Evolutionary conservation across 2,329 filamentous ascomycete genomes (phyloP).

Genomic region (Trichoderma simmonsii): DNA sequence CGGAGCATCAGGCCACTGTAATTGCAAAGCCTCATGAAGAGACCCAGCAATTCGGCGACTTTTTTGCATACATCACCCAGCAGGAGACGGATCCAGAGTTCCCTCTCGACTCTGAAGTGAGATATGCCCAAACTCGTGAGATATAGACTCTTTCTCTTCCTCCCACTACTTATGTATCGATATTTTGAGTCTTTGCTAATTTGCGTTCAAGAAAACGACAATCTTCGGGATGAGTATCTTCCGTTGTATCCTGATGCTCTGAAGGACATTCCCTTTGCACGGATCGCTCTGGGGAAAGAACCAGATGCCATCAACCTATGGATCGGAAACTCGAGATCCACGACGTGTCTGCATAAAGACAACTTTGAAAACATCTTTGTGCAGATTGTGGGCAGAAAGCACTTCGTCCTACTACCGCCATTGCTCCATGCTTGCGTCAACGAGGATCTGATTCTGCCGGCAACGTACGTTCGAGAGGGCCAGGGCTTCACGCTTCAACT

Average conservation of each 20-base stretch:
- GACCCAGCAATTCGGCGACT: constrained; percentile 57
- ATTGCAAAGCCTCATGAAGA: constrained; percentile 74
- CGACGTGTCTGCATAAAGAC: constrained; percentile 75
- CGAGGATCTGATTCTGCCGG: constrained; percentile 56
- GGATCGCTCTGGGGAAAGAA: constrained; percentile 61
- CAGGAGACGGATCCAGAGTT: constrained; percentile 50
- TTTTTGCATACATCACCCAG: constrained; percentile 58
- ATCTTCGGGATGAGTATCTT: constrained; percentile 69
- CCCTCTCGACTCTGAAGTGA: constrained; percentile 45
- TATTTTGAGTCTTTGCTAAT: neutral
- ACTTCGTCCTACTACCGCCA: constrained; percentile 73
- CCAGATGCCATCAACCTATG: constrained; percentile 81
- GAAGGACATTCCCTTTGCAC: constrained; percentile 65
- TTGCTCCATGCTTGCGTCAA: constrained; percentile 66
- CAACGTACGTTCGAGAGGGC: constrained; percentile 51
- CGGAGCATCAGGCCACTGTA: constrained; percentile 33
- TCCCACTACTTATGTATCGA: neutral
- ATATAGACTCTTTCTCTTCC: neutral
- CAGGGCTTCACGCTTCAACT: constrained; percentile 31
- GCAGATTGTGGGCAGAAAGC: constrained; percentile 68
- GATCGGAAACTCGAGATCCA: constrained; percentile 70
- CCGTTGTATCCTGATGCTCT: constrained; percentile 62
- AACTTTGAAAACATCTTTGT: constrained; percentile 85
- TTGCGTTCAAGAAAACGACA: constrained; percentile 65
- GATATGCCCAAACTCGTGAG: constrained; percentile 72